phyloP scores from a whole-genome alignment of 495 filamentous ascomycete genomes.

The Talaromyces proteolyticus region DNA sequence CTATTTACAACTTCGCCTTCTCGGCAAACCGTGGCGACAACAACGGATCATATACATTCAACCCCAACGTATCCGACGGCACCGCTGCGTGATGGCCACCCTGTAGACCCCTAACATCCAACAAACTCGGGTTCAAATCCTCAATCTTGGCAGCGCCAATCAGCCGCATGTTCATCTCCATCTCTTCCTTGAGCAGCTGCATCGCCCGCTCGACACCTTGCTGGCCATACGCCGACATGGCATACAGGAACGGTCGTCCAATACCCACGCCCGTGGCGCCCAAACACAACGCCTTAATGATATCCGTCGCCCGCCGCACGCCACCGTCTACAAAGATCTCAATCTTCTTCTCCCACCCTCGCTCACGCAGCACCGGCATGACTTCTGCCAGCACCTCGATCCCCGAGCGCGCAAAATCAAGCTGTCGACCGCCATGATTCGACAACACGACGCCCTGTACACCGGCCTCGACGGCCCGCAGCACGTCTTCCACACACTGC shows the following conservation, averaged over 20 bases:
- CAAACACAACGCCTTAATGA: conserved; percentile 91
- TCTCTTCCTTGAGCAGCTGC: conserved; percentile 93
- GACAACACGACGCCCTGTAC: conserved; percentile 92
- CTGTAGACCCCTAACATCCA: conserved; percentile 68
- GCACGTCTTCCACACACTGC: conserved; percentile 90
- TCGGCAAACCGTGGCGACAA: conserved; percentile 51
- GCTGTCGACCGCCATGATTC: conserved; percentile 96
- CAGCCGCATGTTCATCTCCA: conserved; percentile 98
- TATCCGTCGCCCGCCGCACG: conserved; percentile 84
- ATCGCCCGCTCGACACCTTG: conserved; percentile 87
- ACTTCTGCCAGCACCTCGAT: conserved; percentile 94
- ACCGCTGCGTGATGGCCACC: conserved; percentile 61
- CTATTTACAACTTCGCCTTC: conserved; percentile 36
- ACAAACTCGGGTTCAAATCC: conserved; percentile 69
- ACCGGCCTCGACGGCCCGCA: conserved; percentile 74
- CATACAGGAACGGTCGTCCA: conserved; percentile 89
- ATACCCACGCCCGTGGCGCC: conserved; percentile 93
- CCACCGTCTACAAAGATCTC: conserved; percentile 93
- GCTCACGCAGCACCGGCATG: conserved; percentile 84
- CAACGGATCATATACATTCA: conserved; percentile 61
- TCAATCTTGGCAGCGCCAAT: conserved; percentile 71
- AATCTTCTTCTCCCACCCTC: conserved; percentile 75
- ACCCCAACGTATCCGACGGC: conserved; percentile 63
- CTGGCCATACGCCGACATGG: conserved; percentile 90
- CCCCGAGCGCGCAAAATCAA: conserved; percentile 86